These are phyloP conservation scores for Tolypocladium endophyticum DNA, from an alignment of 2,329 filamentous ascomycete species.

Conservation along the genomic window DNA sequence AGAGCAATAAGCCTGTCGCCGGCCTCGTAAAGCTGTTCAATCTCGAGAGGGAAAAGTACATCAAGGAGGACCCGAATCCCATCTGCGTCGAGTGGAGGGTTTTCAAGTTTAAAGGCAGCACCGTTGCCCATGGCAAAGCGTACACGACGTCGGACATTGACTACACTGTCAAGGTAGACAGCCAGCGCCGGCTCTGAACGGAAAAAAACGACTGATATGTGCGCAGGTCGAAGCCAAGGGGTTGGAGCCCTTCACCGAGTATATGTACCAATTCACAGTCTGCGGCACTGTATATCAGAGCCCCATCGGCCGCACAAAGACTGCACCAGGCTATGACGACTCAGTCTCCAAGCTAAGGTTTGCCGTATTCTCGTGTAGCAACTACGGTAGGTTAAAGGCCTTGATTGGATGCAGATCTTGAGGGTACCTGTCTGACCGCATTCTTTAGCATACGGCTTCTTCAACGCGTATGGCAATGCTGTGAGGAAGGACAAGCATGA, in stretches of 20 bases:
- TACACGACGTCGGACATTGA: conserved; percentile 67
- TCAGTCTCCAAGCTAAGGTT: conserved; percentile 47
- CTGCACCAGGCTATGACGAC: conserved; percentile 47
- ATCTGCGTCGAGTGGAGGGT: conserved; percentile 60
- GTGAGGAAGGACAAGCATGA: conserved; percentile 49
- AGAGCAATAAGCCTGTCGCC: conserved; percentile 31
- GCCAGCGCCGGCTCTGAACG: rapidly evolving
- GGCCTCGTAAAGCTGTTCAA: conserved; percentile 32
- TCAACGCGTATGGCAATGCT: conserved; percentile 49
- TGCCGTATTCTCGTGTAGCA: conserved; percentile 62
- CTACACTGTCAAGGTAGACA: conserved; percentile 57
- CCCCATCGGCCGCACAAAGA: conserved; percentile 59
- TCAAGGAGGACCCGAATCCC: conserved; percentile 34
- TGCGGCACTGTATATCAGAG: conserved; percentile 53
- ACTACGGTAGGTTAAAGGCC: conserved; percentile 39
- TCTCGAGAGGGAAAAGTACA: conserved; percentile 36
- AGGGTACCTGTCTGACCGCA: background rate
- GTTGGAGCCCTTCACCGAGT: conserved; percentile 52
- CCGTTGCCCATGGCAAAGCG: conserved; percentile 46
- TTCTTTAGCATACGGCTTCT: conserved; percentile 32
- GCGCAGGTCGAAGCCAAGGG: conserved; percentile 53
- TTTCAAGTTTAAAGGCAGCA: conserved; percentile 22
- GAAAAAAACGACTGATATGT: background rate
- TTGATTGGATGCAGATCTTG: background rate
- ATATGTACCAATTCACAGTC: conserved; percentile 60